phyloP scores from a whole-genome alignment of 805 yeast genomes.

The Metschnikowia reukaufii region DNA sequence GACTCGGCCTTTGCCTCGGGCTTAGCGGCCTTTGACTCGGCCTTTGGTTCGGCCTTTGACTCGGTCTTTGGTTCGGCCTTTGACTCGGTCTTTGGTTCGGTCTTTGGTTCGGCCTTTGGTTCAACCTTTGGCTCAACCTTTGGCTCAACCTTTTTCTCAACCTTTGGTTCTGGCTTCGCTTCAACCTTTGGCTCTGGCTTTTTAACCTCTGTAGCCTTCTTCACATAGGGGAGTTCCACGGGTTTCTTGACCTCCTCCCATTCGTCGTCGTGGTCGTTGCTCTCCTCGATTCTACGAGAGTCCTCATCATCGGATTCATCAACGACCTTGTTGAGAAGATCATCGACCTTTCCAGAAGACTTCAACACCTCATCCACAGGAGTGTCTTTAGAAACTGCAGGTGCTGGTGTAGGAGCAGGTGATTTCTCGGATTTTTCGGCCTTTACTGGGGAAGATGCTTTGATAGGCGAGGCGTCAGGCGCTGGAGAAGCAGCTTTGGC shows the following conservation, averaged over 20 bases:
- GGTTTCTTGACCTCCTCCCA: slow-evolving; percentile 40
- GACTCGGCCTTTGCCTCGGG: slow-evolving; percentile 1
- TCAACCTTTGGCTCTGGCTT: slow-evolving; percentile 7
- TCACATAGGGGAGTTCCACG: not conserved
- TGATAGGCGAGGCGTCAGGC: not conserved
- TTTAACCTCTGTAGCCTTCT: not conserved
- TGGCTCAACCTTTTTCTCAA: slow-evolving; percentile 12
- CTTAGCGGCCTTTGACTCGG: slow-evolving; percentile 12
- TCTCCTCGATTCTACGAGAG: slow-evolving; percentile 19
- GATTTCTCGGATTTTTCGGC: slow-evolving; percentile 1
- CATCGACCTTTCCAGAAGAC: slow-evolving; percentile 35
- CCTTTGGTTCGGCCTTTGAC: slow-evolving; percentile 8
- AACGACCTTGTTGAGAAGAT: slow-evolving; percentile 37
- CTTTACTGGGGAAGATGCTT: not conserved
- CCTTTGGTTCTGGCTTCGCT: slow-evolving; percentile 11
- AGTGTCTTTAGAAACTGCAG: not conserved
- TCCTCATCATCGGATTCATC: slow-evolving; percentile 43
- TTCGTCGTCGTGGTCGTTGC: slow-evolving; percentile 34
- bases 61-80: slow-evolving; percentile 12
- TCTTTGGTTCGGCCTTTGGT: slow-evolving; percentile 23
- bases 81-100: slow-evolving; percentile 5
- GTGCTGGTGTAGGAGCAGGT: slow-evolving; percentile 12
- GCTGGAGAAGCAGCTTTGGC: slow-evolving; percentile 7
- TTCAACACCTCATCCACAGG: slow-evolving; percentile 36
- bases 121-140: slow-evolving; percentile 13